Percentiles rank a stretch among this genome's conserved stretches.
Conservation (phyloP, 164 flowering plant genomes). For the Aristolochia californica region DNA sequence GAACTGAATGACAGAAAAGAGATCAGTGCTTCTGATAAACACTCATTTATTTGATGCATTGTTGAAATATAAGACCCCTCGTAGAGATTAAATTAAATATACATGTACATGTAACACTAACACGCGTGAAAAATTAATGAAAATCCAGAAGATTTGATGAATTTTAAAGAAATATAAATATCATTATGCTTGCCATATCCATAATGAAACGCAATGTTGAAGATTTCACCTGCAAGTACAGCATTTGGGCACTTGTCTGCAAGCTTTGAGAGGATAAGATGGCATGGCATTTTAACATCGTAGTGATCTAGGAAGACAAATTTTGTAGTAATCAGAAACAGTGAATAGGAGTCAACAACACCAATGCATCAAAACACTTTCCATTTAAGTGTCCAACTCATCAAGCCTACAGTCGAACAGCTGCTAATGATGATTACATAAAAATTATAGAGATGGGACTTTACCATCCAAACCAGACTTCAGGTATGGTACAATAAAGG, state of each 20-base stretch:
- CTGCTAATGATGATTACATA: too few relatives aligned
- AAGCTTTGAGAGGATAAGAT: slow-evolving; percentile 95
- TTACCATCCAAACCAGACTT: slow-evolving; percentile 92
- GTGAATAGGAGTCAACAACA: background rate
- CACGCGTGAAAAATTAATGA: background rate
- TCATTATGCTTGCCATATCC: background rate
- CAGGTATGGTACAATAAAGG: slow-evolving; percentile 94
- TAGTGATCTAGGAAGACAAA: slow-evolving; percentile 59
- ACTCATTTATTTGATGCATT: too few relatives aligned
- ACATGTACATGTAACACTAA: background rate
- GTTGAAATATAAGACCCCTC: too few relatives aligned
- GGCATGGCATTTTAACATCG: slow-evolving; percentile 99
- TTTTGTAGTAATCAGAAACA: background rate
- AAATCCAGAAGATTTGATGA: background rate
- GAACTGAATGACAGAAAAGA: slow-evolving; percentile 33
- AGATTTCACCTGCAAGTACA: slow-evolving; percentile 84
- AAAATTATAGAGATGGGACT: slow-evolving; percentile 6
- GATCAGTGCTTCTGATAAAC: too few relatives aligned
- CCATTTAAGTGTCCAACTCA: too few relatives aligned
- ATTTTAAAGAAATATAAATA: background rate
- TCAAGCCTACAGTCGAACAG: too few relatives aligned
- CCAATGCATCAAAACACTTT: too few relatives aligned
- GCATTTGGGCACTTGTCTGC: slow-evolving; percentile 96
- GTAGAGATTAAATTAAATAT: too few relatives aligned
- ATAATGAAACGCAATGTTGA: background rate